Evolutionary conservation across 1,139 yeast genomes (phyloP).

Genomic region (Oligophagozyma castellii): DNA sequence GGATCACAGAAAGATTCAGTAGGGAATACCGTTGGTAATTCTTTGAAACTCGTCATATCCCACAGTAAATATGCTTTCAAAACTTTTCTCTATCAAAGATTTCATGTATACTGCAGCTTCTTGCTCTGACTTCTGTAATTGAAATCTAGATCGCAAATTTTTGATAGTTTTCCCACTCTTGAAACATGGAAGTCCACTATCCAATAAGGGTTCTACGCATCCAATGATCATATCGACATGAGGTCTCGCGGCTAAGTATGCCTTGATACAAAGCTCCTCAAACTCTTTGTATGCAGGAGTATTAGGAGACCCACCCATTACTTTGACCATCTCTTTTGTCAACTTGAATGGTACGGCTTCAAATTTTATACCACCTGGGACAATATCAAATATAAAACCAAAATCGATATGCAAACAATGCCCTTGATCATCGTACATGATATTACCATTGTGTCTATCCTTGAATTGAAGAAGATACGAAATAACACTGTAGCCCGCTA

Average conservation of each 20-base stretch:
- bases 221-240: constrained; percentile 78
- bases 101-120: constrained; percentile 78
- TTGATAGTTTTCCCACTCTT: constrained; percentile 70
- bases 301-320: constrained; percentile 75
- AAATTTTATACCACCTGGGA: constrained; percentile 96
- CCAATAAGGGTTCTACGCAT: constrained; percentile 85
- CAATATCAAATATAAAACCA: constrained; percentile 97
- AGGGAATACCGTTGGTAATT: constrained; percentile 91
- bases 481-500: constrained; percentile 92
- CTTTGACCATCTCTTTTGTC: constrained; percentile 91
- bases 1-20: too few relatives aligned
- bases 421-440: constrained; percentile 94
- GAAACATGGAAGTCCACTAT: constrained; percentile 92
- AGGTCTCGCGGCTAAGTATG: constrained; percentile 80
- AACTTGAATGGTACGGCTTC: constrained; percentile 96
- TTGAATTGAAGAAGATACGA: constrained; percentile 87
- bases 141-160: constrained; percentile 67
- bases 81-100: constrained; percentile 62
- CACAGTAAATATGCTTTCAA: constrained; percentile 78
- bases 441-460: constrained; percentile 97
- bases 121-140: constrained; percentile 61
- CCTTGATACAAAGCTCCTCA: constrained; percentile 89
- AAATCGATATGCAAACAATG: constrained; percentile 93
- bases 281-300: constrained; percentile 91
- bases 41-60: constrained; percentile 98